Conservation (phyloP, 179 eudicot genomes). For the Amaranthus tricolor region DNA sequence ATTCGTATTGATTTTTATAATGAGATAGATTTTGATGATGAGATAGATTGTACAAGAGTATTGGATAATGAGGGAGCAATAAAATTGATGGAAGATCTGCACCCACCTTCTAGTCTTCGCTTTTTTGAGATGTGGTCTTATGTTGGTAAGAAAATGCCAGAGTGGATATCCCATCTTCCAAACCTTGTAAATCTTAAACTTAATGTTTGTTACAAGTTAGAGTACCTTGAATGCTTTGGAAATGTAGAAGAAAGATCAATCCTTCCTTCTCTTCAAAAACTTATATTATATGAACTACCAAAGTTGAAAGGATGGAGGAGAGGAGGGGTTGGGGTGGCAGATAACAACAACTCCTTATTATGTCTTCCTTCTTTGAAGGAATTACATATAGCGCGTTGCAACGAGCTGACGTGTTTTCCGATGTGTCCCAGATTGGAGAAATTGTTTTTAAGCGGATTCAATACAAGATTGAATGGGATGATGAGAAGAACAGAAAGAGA, state of each 20-base stretch:
- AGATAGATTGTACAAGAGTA: neutral
- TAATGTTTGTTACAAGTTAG: neutral
- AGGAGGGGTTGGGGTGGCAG: too few relatives aligned
- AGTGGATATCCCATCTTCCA: neutral
- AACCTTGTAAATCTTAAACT: constrained; percentile 15
- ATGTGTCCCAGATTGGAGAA: constrained; percentile 14
- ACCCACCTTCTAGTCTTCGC: neutral
- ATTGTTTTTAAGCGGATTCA: neutral
- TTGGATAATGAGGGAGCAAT: neutral
- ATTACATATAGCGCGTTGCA: neutral
- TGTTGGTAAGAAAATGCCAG: too few relatives aligned
- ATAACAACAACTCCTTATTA: neutral
- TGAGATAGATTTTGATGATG: too few relatives aligned
- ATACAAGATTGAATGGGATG: neutral
- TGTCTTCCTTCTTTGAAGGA: neutral
- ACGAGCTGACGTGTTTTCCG: constrained; percentile 12
- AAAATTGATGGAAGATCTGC: constrained; percentile 21
- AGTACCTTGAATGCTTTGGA: constrained; percentile 11
- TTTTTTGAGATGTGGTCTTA: too few relatives aligned
- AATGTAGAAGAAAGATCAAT: neutral
- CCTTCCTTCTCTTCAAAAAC: constrained; percentile 18
- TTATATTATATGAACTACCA: neutral
- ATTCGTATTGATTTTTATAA: neutral
- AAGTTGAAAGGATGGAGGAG: constrained; percentile 19
- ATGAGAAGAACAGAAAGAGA: too few relatives aligned